A percentile compares a stretch with the other conserved stretches of the same genome.
Evolutionary conservation across 2,329 filamentous ascomycete species (phyloP).

Genomic region (Botrytis pseudocinerea): DNA sequence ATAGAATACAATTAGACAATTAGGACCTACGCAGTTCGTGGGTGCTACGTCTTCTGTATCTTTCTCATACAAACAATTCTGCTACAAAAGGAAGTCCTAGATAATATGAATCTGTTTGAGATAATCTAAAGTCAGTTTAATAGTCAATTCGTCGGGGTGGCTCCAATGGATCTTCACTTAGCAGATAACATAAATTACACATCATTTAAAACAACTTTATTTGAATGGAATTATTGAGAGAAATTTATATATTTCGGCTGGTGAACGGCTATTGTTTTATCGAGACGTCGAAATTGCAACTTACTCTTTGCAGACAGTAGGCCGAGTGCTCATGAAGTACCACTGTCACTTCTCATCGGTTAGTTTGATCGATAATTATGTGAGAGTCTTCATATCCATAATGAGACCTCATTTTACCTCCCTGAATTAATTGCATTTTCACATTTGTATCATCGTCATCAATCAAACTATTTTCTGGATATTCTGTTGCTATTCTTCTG

Average conservation of each 20-base stretch:
- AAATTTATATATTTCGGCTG: neutral
- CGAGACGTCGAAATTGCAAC: neutral
- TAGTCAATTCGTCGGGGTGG: neutral
- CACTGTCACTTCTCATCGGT: neutral
- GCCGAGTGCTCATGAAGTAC: neutral
- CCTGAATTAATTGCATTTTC: neutral
- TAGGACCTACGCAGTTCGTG: no score
- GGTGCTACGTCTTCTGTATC: no score
- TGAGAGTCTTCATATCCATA: neutral
- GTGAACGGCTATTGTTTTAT: accelerated
- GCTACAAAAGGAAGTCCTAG: neutral
- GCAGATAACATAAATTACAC: neutral
- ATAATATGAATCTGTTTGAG: no score
- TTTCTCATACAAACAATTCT: neutral
- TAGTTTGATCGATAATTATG: neutral
- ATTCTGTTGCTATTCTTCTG: neutral
- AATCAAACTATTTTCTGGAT: neutral
- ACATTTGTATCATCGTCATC: neutral
- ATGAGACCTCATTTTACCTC: neutral
- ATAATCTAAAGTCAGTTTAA: neutral
- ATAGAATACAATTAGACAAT: no score
- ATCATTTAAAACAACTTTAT: neutral
- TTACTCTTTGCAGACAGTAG: neutral
- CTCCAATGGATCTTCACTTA: neutral
- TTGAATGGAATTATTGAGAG: neutral